Base-by-base conservation (phyloP, 306 rosid genomes). In the Aeschynomene evenia region DNA sequence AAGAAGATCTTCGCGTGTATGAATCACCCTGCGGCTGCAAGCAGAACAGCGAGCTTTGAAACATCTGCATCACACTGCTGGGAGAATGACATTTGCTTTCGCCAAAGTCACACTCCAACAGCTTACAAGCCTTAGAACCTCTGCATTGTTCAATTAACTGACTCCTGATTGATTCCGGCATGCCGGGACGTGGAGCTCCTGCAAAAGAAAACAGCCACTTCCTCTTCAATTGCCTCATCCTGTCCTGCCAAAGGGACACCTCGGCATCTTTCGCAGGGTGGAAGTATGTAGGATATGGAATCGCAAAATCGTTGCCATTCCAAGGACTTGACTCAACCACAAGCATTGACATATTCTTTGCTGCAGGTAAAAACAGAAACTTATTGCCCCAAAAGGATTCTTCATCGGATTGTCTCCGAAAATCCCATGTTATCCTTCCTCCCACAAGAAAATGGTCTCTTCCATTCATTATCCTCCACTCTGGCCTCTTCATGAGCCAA, bases 311-410 rank as follows among this genome's bases (percentile, higher is more conserved):
- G 73, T 94, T 94, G 2, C 91, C 97, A 81, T 94, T 94, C 99
- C 99, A 94, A 1, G 99, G 99, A 51, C 99, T 94, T n/a, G 99
- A 94, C 81, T 94, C 99, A 1, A 94, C 99, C 71, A 94, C 99
- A 49, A 94, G 96, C 99, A 94, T 94, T 6, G 99, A 94, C 99
- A 94, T 94, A 72, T 94, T 91, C 86, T 83, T 91, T 0, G 96
- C 97, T 14, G 97, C 99, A 0, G 96, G 97, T 63, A 94, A 75
- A 73, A 94, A 94, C 83, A 94, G 79, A 74, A 94, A 97, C 81
- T 94, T 94, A 83, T 82, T 89, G 9, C 99, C 99, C 99, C 99
- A 94, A 19, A 91, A 92, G 0, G 78, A 49, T 67, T 91, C 92
- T 70, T 81, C 83, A 4, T 94, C 92, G 7, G 88, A 61, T 7